Base-by-base conservation (phyloP, 345 rosid genomes). In the Punica granatum region DNA sequence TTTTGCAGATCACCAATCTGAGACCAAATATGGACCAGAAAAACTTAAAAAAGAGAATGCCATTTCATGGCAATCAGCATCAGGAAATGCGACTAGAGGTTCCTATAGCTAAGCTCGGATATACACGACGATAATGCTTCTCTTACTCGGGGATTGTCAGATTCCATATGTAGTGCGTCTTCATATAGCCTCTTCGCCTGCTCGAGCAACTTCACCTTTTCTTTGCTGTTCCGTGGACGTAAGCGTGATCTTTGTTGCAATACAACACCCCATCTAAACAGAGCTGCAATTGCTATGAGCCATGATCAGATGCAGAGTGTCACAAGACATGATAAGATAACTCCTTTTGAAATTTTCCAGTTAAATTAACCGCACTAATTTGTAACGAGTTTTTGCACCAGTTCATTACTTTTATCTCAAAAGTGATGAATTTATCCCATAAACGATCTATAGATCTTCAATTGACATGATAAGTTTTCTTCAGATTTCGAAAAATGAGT, bases 181-280 rank as follows among this genome's bases (percentile, higher is more conserved):
- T 88, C 90, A 16, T 85, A 88, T 34, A 88, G 73, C 68, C 86
- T 79, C 72, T 71, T 77, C 14, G 90, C 89, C 63, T 88, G 89
- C 69, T 79, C 79, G 43, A 88, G 80, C 69, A 86, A 72, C 72
- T 86, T 85, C 74, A 81, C 65, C 78, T 81, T 88, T 74, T 84
- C 87, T 66, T 77, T 84, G 70, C 87, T 71, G 30, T 70, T 80
- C 37, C 68, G 14, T n/a, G 84, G 86, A 75, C 84, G 72, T 65
- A 88, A 65, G 34, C 79, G 86, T 33, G 90, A 88, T 77, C 90
- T 82, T 68, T 88, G 87, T 65, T 88, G 94, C 85, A 88, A 74
- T 23, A 67, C 78, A 68, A 77, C 69, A 39, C 86, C 94, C 94
- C 90, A 88, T 81, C 90, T 79, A 73, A 77, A 81, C 31, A 88